phyloP scores from a whole-genome alignment of 2,329 filamentous ascomycete genomes.

The Coniella lustricola region DNA sequence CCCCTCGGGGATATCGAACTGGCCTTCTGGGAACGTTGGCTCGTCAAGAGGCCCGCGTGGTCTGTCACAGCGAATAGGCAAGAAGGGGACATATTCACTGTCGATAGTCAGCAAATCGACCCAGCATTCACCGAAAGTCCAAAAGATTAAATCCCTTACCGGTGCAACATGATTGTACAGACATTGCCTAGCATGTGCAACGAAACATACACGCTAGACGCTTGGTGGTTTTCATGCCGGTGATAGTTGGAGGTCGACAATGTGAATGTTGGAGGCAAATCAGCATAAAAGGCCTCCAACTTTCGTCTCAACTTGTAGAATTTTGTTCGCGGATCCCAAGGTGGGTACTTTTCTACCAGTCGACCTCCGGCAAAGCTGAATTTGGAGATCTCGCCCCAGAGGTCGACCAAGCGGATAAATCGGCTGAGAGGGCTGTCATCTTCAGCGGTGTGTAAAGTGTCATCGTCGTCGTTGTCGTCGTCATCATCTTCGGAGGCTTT shows the following conservation, averaged over 20 bases:
- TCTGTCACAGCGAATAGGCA: conserved; percentile 46
- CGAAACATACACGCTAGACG: conserved; percentile 57
- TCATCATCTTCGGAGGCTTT: conserved; percentile 15
- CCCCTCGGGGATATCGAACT: conserved; percentile 33
- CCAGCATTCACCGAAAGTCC: not conserved
- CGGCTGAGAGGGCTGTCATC: conserved; percentile 44
- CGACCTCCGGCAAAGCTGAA: conserved; percentile 48
- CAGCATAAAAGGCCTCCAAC: conserved; percentile 45
- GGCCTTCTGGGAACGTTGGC: conserved; percentile 43
- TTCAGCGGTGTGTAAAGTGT: conserved; percentile 21
- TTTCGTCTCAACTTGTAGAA: conserved; percentile 47
- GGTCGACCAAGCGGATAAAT: conserved; percentile 52
- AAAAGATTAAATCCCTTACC: conserved; percentile 22
- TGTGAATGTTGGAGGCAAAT: conserved; percentile 48
- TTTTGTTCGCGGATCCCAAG: conserved; percentile 50
- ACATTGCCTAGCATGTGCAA: conserved; percentile 60
- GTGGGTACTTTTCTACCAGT: conserved; percentile 42
- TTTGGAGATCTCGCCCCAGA: conserved; percentile 51
- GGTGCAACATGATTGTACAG: conserved; percentile 60
- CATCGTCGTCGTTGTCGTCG: conserved; percentile 11
- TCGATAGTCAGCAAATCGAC: not conserved
- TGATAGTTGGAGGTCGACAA: conserved; percentile 56
- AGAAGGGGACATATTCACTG: conserved; percentile 57
- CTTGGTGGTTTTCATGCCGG: conserved; percentile 57
- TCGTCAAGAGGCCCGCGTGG: conserved; percentile 53